Evolutionary conservation across 2,329 filamentous ascomycete species (phyloP).

Genomic region (Penicillium olsonii): DNA sequence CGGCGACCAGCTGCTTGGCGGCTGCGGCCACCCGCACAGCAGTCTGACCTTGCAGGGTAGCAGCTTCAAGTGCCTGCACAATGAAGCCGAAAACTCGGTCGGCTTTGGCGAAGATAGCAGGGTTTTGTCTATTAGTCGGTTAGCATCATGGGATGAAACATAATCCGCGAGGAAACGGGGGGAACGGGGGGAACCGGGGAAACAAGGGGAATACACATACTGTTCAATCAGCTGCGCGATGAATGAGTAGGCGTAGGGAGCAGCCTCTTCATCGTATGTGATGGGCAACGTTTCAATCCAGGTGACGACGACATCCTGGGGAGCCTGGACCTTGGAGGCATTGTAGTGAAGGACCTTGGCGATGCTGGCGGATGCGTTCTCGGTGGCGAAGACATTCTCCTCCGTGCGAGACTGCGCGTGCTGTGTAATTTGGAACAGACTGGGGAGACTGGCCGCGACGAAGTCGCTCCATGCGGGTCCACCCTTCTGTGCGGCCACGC

Average conservation of each 20-base stretch:
- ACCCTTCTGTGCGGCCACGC: conserved; percentile 90
- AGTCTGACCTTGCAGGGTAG: conserved; percentile 83
- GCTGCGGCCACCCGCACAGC: conserved; percentile 74
- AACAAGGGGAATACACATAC: conserved; percentile 60
- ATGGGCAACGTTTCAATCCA: conserved; percentile 93
- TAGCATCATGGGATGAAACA: conserved; percentile 13
- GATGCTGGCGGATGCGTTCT: conserved; percentile 94
- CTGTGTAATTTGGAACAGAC: conserved; percentile 81
- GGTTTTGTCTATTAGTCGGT: conserved; percentile 69
- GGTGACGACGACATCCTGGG: conserved; percentile 73
- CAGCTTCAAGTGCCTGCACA: conserved; percentile 84
- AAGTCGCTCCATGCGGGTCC: conserved; percentile 87
- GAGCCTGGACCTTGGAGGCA: conserved; percentile 70
- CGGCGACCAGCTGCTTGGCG: conserved; percentile 74
- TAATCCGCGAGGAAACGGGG: too few relatives aligned
- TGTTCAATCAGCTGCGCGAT: conserved; percentile 88
- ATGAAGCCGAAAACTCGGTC: conserved; percentile 82
- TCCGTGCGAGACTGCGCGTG: conserved; percentile 81
- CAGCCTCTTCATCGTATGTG: conserved; percentile 93
- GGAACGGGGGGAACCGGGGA: too few relatives aligned
- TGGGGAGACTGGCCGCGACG: conserved; percentile 74
- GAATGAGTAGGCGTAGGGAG: conserved; percentile 93
- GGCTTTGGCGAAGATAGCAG: conserved; percentile 73
- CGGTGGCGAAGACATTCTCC: conserved; percentile 94
- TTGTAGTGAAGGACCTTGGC: conserved; percentile 97